A percentile compares a stretch with the other conserved stretches of the same genome.
Conservation (phyloP, 139 green algal genomes). For the Ettlia oleoabundans region DNA sequence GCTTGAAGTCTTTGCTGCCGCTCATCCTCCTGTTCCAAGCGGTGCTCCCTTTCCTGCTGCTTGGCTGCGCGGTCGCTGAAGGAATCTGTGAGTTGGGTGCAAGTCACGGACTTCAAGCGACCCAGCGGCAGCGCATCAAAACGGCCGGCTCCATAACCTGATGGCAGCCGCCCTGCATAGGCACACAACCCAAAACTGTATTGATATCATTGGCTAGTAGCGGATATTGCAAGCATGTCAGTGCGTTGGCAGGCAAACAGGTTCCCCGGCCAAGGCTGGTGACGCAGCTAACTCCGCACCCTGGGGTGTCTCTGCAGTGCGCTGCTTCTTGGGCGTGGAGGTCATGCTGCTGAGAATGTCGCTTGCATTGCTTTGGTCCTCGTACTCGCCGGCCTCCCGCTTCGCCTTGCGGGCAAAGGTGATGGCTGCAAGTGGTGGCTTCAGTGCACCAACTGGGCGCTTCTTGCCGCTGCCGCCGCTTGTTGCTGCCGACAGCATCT, state of each 20-base stretch:
- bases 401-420: not conserved
- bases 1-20: not conserved
- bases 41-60: not conserved
- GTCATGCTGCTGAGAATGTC: not conserved
- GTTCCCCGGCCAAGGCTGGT: too few species aligned
- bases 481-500: not conserved
- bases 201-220: too few species aligned
- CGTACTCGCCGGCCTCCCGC: not conserved
- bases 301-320: not conserved
- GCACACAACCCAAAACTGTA: too few species aligned
- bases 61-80: not conserved
- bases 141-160: too few species aligned
- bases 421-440: not conserved
- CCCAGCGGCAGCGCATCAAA: not conserved
- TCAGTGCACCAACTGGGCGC: not conserved
- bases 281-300: too few species aligned
- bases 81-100: not conserved
- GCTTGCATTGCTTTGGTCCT: not conserved
- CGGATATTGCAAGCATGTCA: too few species aligned
- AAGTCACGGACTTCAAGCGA: not conserved
- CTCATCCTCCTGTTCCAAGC: not conserved
- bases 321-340: conserved; percentile 10
- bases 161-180: too few species aligned
- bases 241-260: too few species aligned
- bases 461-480: not conserved